These are phyloP conservation scores for Wickerhamiella cacticola DNA, from an alignment of 805 yeast species.

Conservation along the genomic window DNA sequence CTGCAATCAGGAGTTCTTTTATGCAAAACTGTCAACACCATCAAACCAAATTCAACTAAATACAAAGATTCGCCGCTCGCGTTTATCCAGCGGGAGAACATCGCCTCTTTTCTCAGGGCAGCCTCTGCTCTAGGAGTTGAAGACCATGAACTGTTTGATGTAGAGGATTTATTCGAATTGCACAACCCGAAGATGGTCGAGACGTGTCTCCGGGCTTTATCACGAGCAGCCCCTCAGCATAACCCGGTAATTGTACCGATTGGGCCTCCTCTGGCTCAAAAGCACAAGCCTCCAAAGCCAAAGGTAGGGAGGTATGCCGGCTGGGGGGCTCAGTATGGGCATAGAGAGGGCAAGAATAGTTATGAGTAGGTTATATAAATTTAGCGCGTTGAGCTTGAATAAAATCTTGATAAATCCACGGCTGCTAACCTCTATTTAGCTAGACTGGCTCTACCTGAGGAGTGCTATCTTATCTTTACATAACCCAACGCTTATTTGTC, in stretches of 20 bases:
- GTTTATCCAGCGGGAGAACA: constrained; percentile 38
- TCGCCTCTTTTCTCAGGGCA: constrained; percentile 49
- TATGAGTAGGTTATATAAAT: constrained; percentile 10
- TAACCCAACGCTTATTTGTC: constrained; percentile 7
- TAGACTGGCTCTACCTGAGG: no score
- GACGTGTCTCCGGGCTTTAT: constrained; percentile 9
- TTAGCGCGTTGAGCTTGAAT: no score
- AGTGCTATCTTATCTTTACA: background rate
- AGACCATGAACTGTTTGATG: constrained; percentile 66
- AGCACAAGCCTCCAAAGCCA: constrained; percentile 13
- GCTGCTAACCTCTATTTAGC: no score
- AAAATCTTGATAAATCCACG: no score
- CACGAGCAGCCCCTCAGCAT: constrained; percentile 11
- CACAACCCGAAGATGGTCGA: constrained; percentile 45
- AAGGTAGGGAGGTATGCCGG: constrained; percentile 6
- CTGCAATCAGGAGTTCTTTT: constrained; percentile 5
- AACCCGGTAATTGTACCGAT: constrained; percentile 8
- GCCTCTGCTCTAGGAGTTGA: constrained; percentile 54
- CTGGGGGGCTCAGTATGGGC: constrained; percentile 15
- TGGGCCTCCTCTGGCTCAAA: constrained; percentile 12
- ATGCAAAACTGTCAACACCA: background rate
- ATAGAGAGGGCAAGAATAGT: constrained; percentile 3
- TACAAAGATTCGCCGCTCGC: constrained; percentile 6
- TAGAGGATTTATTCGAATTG: constrained; percentile 55
- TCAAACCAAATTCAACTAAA: constrained; percentile 2